phyloP scores from a whole-genome alignment of 495 filamentous ascomycete genomes.

The Massariosphaeria phaeospora region DNA sequence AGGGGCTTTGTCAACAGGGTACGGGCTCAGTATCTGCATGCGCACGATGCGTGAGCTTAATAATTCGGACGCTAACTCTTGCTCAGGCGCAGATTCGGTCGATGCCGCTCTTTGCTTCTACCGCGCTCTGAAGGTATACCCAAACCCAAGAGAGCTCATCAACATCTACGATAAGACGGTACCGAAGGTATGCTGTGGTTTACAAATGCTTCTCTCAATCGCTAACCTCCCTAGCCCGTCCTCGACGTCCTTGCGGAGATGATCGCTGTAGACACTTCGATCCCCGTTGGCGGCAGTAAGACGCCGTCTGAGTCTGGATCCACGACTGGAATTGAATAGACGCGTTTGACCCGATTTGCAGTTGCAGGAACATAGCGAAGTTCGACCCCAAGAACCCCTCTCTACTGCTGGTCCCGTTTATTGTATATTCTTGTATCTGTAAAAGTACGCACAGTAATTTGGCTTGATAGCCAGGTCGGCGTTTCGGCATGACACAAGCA shows the following conservation, averaged over 20 bases:
- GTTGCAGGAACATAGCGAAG: too few species aligned
- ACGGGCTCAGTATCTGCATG: constrained; percentile 37
- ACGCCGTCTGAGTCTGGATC: constrained; percentile 27
- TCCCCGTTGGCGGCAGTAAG: constrained; percentile 53
- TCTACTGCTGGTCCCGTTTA: background rate
- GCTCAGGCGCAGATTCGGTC: constrained; percentile 61
- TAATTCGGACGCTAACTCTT: background rate
- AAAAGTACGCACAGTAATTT: constrained; percentile 8
- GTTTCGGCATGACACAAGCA: constrained; percentile 5
- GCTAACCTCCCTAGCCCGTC: constrained; percentile 57
- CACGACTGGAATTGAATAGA: constrained; percentile 10
- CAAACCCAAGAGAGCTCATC: constrained; percentile 85
- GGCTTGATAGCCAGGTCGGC: constrained; percentile 8
- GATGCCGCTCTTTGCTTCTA: constrained; percentile 94
- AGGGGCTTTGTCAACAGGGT: constrained; percentile 69
- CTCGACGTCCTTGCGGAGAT: constrained; percentile 95
- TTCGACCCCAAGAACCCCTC: too few species aligned
- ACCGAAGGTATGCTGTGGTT: constrained; percentile 57
- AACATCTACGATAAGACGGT: constrained; percentile 97
- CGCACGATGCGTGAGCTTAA: background rate
- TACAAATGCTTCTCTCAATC: background rate
- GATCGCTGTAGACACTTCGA: constrained; percentile 79
- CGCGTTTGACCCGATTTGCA: background rate
- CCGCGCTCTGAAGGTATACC: constrained; percentile 97
- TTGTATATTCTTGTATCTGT: constrained; percentile 29